Evolutionary conservation across 2,329 filamentous ascomycete species (phyloP).

Genomic region (Bisporella sp.): DNA sequence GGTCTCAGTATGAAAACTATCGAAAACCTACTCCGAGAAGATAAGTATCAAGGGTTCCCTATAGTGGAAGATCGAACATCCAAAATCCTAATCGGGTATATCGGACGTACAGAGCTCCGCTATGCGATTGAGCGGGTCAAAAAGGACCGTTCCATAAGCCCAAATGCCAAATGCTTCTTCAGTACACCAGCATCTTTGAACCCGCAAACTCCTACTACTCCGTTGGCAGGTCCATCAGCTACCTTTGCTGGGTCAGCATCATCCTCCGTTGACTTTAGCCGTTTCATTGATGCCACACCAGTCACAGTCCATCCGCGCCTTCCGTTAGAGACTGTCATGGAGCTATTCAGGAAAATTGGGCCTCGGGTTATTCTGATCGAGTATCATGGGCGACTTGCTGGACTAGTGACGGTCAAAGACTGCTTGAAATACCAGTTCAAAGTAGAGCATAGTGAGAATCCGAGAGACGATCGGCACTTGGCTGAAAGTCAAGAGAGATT

Average conservation of each 20-base stretch:
- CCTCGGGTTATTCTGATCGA: conserved; percentile 90
- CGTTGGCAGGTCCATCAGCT: conserved; percentile 23
- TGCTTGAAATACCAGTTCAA: conserved; percentile 97
- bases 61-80: conserved; percentile 69
- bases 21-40: conserved; percentile 68
- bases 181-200: conserved; percentile 38
- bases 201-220: conserved; percentile 16
- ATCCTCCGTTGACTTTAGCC: conserved; percentile 68
- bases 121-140: conserved; percentile 83
- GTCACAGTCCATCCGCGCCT: conserved; percentile 86
- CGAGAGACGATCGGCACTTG: conserved; percentile 45
- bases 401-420: conserved; percentile 92
- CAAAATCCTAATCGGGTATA: conserved; percentile 79
- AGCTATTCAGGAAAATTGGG: conserved; percentile 96
- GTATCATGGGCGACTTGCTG: conserved; percentile 74
- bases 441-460: conserved; percentile 78
- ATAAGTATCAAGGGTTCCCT: conserved; percentile 87
- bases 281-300: conserved; percentile 84
- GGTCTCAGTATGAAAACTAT: conserved; percentile 72
- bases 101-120: conserved; percentile 82
- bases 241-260: conserved; percentile 55
- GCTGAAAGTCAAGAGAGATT: conserved; percentile 56
- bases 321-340: conserved; percentile 94
- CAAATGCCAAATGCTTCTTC: conserved; percentile 69
- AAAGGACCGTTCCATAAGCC: conserved; percentile 57